Percentiles rank a stretch among this genome's conserved stretches.
These are phyloP conservation scores for Kuraishia ogatae DNA, from an alignment of 805 yeast species.

Conservation along the genomic window DNA sequence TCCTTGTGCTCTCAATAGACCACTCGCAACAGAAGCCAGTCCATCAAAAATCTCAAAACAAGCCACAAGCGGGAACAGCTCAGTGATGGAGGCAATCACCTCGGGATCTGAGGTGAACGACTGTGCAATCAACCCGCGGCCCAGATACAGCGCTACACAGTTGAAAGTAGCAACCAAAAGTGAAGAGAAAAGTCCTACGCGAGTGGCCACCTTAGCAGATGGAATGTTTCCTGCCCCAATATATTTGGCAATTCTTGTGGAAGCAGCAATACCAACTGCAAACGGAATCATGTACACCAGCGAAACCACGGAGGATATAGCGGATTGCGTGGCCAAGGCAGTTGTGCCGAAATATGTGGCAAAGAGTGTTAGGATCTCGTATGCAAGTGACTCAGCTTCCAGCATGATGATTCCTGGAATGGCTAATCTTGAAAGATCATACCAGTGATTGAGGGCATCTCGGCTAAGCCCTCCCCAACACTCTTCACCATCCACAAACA, in stretches of 20 bases:
- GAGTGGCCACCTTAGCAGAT: constrained; percentile 31
- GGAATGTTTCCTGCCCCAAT: constrained; percentile 33
- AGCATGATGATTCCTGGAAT: constrained; percentile 47
- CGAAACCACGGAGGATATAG: constrained; percentile 43
- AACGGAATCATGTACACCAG: constrained; percentile 48
- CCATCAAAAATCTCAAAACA: constrained; percentile 63
- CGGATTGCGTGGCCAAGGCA: constrained; percentile 48
- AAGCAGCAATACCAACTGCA: constrained; percentile 45
- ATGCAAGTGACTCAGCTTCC: constrained; percentile 48
- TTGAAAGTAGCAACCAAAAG: constrained; percentile 27
- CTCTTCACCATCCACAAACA: constrained; percentile 50
- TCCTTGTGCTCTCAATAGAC: constrained; percentile 70
- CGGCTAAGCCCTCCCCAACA: constrained; percentile 62
- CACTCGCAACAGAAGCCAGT: constrained; percentile 62
- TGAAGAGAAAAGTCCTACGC: constrained; percentile 29
- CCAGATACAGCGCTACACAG: constrained; percentile 34
- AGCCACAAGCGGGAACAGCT: constrained; percentile 56
- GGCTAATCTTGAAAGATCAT: constrained; percentile 34
- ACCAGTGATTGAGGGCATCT: constrained; percentile 26
- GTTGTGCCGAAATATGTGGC: constrained; percentile 45
- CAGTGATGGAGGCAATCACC: constrained; percentile 43
- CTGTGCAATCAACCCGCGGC: constrained; percentile 40
- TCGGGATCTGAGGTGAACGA: constrained; percentile 55
- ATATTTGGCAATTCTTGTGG: constrained; percentile 47
- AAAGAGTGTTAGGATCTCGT: constrained; percentile 45